These are phyloP conservation scores for Exophiala phaeomuriformis DNA, from an alignment of 2,329 filamentous ascomycete genomes.

Conservation along the genomic window DNA sequence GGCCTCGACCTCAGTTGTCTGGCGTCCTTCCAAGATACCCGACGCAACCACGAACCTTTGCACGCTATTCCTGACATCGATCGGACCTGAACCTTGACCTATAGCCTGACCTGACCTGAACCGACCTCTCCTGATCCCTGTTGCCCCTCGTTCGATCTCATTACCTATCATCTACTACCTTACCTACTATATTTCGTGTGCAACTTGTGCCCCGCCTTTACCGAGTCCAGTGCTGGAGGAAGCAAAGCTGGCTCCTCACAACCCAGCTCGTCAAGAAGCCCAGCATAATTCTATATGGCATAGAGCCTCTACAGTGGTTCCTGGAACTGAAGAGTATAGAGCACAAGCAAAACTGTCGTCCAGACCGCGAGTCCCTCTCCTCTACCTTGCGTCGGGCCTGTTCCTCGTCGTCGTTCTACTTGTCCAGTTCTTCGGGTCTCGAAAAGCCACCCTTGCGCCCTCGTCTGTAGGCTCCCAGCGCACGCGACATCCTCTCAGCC, in stretches of 20 bases:
- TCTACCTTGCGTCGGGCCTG: slow-evolving; percentile 21
- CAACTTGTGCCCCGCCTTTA: slow-evolving; percentile 5
- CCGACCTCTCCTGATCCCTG: no score
- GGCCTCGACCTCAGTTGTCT: no score
- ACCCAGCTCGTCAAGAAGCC: not conserved
- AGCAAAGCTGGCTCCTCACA: slow-evolving; percentile 18
- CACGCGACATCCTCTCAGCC: slow-evolving; percentile 13
- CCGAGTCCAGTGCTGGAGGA: slow-evolving; percentile 1
- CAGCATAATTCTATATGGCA: slow-evolving; percentile 12
- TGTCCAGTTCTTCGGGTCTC: slow-evolving; percentile 15
- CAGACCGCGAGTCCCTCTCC: slow-evolving; percentile 12
- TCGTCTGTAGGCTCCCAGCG: slow-evolving; percentile 1
- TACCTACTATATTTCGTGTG: not conserved
- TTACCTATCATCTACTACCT: no score
- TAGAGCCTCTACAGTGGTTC: slow-evolving; percentile 11
- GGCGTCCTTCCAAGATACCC: no score
- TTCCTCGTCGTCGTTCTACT: slow-evolving; percentile 17
- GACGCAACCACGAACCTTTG: no score
- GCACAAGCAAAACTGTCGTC: slow-evolving; percentile 17
- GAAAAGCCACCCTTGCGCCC: slow-evolving; percentile 6
- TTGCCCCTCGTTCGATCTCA: no score
- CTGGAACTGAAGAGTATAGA: slow-evolving; percentile 18
- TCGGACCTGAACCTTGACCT: no score
- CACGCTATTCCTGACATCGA: no score
- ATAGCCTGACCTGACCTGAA: no score